Conservation (phyloP, 2,329 filamentous ascomycete species). For the Fusarium kyushuense region DNA sequence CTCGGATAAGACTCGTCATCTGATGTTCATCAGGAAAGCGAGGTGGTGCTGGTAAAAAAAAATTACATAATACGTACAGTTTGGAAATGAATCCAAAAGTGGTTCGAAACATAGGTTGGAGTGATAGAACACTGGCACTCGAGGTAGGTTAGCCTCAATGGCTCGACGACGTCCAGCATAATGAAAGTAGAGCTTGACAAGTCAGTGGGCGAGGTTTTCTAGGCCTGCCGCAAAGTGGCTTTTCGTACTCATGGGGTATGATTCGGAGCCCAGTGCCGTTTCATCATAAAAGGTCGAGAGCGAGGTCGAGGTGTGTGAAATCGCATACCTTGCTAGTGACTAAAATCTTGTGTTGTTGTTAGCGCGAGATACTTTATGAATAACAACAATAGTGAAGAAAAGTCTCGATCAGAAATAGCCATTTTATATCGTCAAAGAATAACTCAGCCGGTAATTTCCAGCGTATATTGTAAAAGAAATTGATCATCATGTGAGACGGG, state of each 20-base stretch:
- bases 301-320: conserved; percentile 25
- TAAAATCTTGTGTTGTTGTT: conserved; percentile 45
- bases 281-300: conserved; percentile 73
- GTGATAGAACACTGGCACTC: conserved; percentile 33
- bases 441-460: conserved; percentile 98
- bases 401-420: conserved; percentile 81
- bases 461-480: conserved; percentile 76
- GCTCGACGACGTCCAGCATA: conserved; percentile 20
- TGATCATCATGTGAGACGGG: conserved; percentile 66
- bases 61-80: conserved; percentile 34
- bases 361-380: conserved; percentile 44
- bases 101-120: no score
- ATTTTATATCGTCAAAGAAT: conserved; percentile 83
- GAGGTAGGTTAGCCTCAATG: conserved; percentile 41
- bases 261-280: conserved; percentile 98
- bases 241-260: conserved; percentile 77
- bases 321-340: conserved; percentile 53
- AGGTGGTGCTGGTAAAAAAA: conserved; percentile 26
- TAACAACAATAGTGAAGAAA: conserved; percentile 22
- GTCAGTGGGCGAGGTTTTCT: conserved; percentile 99
- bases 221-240: conserved; percentile 97
- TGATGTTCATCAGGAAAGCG: conserved; percentile 60
- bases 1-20: conserved; percentile 85
- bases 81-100: neutral
- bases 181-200: conserved; percentile 31